Conservation (phyloP, 805 yeast species). For the Vanderwaltozyma polyspora region DNA sequence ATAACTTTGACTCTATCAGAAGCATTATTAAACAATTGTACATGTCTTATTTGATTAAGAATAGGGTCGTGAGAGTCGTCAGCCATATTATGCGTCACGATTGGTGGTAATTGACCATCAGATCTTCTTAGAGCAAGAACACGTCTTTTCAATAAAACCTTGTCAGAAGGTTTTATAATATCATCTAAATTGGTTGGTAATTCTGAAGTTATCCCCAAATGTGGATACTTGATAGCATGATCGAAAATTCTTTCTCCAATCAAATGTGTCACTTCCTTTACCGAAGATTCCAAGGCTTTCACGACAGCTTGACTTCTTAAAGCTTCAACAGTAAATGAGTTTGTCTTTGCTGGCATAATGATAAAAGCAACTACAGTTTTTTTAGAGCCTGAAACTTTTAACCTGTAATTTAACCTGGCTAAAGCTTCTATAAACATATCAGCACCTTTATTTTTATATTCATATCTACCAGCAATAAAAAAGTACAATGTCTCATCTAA, state of each 20-base stretch:
- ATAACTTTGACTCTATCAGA: conserved; percentile 88
- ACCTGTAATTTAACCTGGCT: conserved; percentile 81
- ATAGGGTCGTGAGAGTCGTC: conserved; percentile 90
- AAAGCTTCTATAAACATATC: conserved; percentile 88
- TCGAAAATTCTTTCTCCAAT: conserved; percentile 85
- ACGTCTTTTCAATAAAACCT: conserved; percentile 81
- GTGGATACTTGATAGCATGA: conserved; percentile 66
- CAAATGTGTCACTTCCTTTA: conserved; percentile 72
- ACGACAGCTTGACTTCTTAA: conserved; percentile 93
- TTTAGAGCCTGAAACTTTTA: conserved; percentile 71
- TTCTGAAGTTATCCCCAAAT: conserved; percentile 42
- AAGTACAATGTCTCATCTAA: conserved; percentile 88
- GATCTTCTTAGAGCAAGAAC: conserved; percentile 80
- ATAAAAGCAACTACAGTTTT: conserved; percentile 94
- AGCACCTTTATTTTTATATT: conserved; percentile 92
- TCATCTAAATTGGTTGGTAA: conserved; percentile 73
- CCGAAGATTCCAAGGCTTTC: conserved; percentile 79
- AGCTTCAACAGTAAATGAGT: conserved; percentile 92
- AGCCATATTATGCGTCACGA: conserved; percentile 92
- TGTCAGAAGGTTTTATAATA: conserved; percentile 73
- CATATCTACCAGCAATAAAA: conserved; percentile 95
- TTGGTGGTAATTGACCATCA: conserved; percentile 73
- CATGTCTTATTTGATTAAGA: conserved; percentile 81
- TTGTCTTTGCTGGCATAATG: conserved; percentile 94
- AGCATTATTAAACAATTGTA: conserved; percentile 79